Conservation (phyloP, 1,284 basidiomycete genomes). For the Microbotryomycetes sp. region DNA sequence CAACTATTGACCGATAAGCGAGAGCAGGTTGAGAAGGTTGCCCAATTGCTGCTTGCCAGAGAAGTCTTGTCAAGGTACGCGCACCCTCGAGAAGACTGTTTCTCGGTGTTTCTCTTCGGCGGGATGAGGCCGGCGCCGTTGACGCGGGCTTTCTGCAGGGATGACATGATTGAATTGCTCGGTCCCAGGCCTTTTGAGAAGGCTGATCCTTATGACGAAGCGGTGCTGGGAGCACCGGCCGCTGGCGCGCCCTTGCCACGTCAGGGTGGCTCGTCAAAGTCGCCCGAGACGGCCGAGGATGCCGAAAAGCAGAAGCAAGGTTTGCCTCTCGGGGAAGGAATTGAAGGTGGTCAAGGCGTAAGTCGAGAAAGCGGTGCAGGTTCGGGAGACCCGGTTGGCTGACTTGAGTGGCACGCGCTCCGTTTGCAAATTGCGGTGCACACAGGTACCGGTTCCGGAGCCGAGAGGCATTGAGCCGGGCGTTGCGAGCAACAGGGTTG, state of each 20-base stretch:
- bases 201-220: conserved; percentile 17
- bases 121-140: conserved; percentile 37
- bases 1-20: conserved; percentile 73
- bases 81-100: too few species aligned
- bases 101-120: conserved; percentile 33
- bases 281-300: not conserved
- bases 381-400: too few species aligned
- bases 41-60: conserved; percentile 78
- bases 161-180: conserved; percentile 79
- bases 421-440: not conserved
- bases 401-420: too few species aligned
- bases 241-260: not conserved
- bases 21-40: conserved; percentile 89
- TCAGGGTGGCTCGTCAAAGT: not conserved
- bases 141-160: conserved; percentile 43
- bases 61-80: conserved; percentile 83
- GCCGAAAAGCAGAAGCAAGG: not conserved
- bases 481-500: not conserved
- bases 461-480: not conserved
- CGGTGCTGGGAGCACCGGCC: conserved; percentile 1
- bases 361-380: too few species aligned
- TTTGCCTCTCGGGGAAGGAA: conserved; percentile 10
- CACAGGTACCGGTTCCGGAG: not conserved
- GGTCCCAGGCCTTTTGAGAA: conserved; percentile 74
- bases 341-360: conserved; percentile 22